Conservation (phyloP, 2,329 filamentous ascomycete species). For the Botrytis pseudocinerea region DNA sequence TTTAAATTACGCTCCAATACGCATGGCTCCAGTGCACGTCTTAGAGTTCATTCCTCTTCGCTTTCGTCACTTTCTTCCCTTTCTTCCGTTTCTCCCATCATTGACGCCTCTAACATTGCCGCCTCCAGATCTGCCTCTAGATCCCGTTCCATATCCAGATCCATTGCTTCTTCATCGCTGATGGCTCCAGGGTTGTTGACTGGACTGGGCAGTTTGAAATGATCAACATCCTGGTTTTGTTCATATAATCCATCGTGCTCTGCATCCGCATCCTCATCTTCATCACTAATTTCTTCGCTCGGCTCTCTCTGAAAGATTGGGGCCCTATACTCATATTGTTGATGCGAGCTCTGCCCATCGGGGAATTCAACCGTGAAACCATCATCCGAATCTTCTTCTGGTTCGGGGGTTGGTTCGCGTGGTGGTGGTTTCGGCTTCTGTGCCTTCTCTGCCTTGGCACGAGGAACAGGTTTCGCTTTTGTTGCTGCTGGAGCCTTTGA, state of each 20-base stretch:
- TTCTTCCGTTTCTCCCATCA: no score
- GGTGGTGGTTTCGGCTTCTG: conserved; percentile 41
- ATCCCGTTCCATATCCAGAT: conserved; percentile 41
- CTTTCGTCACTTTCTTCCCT: conserved; percentile 40
- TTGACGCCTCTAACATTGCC: conserved; percentile 12
- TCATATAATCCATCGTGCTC: conserved; percentile 48
- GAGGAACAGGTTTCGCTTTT: conserved; percentile 37
- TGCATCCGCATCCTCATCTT: conserved; percentile 50
- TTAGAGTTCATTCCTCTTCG: conserved; percentile 39
- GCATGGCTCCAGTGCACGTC: not conserved
- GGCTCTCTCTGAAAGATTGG: conserved; percentile 35
- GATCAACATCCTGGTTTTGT: conserved; percentile 42
- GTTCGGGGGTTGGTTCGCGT: conserved; percentile 38
- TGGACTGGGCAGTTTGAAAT: conserved; percentile 56
- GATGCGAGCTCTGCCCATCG: conserved; percentile 47
- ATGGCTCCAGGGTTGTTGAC: conserved; percentile 44
- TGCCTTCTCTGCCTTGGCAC: conserved; percentile 39
- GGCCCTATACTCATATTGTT: conserved; percentile 33
- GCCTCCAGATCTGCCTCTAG: conserved; percentile 39
- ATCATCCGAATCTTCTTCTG: conserved; percentile 53
- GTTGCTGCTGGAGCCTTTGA: conserved; percentile 34
- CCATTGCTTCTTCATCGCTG: conserved; percentile 38
- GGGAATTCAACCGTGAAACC: conserved; percentile 62
- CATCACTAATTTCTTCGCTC: conserved; percentile 45
- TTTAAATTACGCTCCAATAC: not conserved